Evolutionary conservation across 208 protist genomes (phyloP), one percentile per base, ranked within the genome.

Genomic region (Trypanosoma melophagium): DNA sequence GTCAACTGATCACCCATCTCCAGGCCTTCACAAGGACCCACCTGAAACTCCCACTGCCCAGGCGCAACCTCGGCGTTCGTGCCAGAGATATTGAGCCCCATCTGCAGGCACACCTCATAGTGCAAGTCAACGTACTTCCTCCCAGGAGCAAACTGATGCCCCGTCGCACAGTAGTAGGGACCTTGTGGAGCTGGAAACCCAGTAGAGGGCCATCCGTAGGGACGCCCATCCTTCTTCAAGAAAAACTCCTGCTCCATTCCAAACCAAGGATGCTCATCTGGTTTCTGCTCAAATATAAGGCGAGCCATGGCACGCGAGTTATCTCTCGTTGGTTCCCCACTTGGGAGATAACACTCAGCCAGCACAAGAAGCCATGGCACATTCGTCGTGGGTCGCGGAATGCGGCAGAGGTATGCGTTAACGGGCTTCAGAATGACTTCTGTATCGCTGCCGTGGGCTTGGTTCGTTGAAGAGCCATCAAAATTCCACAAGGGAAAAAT

Each of bases 21-120:
- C 31, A 95, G 53, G 13, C 90, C 90, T 49, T 93, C 86, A 64
- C 86, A 93, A n/a, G 86, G 87, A 28, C 97, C 94, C 12, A 99
- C 90, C 86, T 99, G 98, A 81, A 95, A 99, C 83, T 99, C 97
- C 97, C 98, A 99, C 84, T 99, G 98, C 9, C 86, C 93, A 58
- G 97, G 95, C 73, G 98, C 98, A 40, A 98, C 98, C 77, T 99
- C 97, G 10, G 86, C 96, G 77, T 99, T 99, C 21, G 95, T 96
- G n/a, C 97, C 97, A 17, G 84, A 93, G 14, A 95, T 66, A 41
- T 92, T 93, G 5, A 95, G 56, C 1, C 87, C 90, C 89, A 95
- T 93, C 64, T 89, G 53, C 8, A 95, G 74, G 70, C 90, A 95
- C 24, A 84, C 52, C 56, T 92, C 84, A 69, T 93, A 93, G 64